Base-by-base conservation (phyloP, 164 flowering plant species). In the Warburgia ugandensis region DNA sequence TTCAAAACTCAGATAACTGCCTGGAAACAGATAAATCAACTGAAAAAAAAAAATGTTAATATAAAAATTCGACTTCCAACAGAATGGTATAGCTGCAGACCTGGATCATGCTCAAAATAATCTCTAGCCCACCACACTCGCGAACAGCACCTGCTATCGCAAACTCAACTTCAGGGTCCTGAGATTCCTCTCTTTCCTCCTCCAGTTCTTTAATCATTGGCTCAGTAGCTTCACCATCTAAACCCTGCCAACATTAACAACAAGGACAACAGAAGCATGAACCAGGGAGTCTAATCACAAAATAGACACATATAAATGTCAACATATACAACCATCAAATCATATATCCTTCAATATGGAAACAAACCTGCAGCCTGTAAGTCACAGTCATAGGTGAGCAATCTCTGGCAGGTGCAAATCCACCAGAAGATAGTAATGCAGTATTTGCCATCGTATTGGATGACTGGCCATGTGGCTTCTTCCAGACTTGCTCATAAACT, bases 161-260 rank as follows among this genome's bases (percentile, higher is more conserved):
- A 83, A 94, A 94, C 68, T 94, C 99, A 55, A 94, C 74, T 65
- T 94, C 99, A 43, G 99, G 99, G 68, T 94, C 97, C 75, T 86
- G 94, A 21, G 83, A 77, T 62, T 94, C 99, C 64, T 94, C 99
- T 63, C 94, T 79, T 64, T 94, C 97, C 59, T 94, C 99, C 51
- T 94, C 99, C 59, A 94, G 59, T 59, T 86, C 99, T 74, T 94
- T 94, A 55, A 89, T 94, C 99, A 94, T 94, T 29, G 97, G 99
- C 54, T 94, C 99, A 45, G 99, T 94, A 45, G 99, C 99, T 76
- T 94, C 99, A 73, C 99, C 99, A 76, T 94, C 99, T 52, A 94
- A 60, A 17, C 99, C 99, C 99, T 94, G 74, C 41, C 21, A 73
- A n/a, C n/a, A n/a, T n/a, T n/a, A n/a, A n/a, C n/a, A n/a, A n/a